These are phyloP conservation scores for Mrakia hoshinonis DNA, from an alignment of 768 basidiomycete species.

Conservation along the genomic window DNA sequence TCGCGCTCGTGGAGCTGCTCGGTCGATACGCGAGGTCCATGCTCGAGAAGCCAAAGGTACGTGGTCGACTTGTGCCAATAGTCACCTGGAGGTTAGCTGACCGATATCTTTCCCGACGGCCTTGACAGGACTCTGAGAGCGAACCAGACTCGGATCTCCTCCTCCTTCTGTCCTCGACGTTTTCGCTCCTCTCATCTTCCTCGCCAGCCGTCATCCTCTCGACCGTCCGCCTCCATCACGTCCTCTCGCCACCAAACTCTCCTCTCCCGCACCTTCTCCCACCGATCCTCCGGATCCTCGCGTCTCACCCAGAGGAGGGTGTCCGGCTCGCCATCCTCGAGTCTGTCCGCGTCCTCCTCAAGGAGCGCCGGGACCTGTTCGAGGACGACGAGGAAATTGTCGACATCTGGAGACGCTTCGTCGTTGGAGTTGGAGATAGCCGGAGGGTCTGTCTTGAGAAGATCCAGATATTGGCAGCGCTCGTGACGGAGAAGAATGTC, in stretches of 20 bases:
- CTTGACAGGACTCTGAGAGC: background rate
- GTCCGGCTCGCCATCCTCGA: conserved; percentile 20
- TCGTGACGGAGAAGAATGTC: conserved; percentile 61
- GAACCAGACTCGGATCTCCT: conserved; percentile 24
- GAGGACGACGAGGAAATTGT: conserved; percentile 23
- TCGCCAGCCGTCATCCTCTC: conserved; percentile 27
- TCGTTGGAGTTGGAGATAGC: conserved; percentile 35
- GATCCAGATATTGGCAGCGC: conserved; percentile 58
- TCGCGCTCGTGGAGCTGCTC: conserved; percentile 66
- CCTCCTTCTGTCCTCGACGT: conserved; percentile 13
- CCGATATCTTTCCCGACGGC: background rate
- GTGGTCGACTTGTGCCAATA: background rate
- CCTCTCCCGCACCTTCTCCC: conserved; percentile 23
- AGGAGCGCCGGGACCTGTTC: conserved; percentile 23
- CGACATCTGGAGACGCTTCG: conserved; percentile 6
- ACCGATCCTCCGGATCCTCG: conserved; percentile 23
- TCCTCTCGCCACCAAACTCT: conserved; percentile 17
- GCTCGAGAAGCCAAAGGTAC: conserved; percentile 47
- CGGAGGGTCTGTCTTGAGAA: conserved; percentile 48
- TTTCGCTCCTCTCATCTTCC: conserved; percentile 16
- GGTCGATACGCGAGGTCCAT: conserved; percentile 73
- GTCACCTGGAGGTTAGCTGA: background rate
- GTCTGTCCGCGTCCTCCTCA: background rate
- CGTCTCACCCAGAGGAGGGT: conserved; percentile 14
- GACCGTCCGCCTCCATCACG: conserved; percentile 11